A percentile compares a stretch with the other conserved stretches of the same genome.
Conservation (phyloP, 768 basidiomycete genomes). For the Boletus sensibilis region DNA sequence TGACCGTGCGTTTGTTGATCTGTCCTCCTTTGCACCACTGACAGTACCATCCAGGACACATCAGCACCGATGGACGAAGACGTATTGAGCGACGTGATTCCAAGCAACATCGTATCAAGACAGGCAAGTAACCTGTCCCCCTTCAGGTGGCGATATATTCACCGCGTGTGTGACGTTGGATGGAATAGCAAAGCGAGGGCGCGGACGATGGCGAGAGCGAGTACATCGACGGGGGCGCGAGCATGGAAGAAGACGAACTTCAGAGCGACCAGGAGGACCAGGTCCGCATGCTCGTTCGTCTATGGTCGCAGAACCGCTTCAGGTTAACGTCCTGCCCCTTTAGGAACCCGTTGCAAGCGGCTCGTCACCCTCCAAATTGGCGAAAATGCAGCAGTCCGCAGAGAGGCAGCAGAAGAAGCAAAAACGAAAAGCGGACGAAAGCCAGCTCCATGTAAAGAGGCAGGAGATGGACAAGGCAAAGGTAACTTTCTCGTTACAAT, state of each 20-base stretch:
- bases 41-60: constrained; percentile 14
- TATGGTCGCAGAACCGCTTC: constrained; percentile 2
- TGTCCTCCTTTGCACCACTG: background rate
- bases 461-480: constrained; percentile 89
- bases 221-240: constrained; percentile 53
- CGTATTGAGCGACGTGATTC: constrained; percentile 86
- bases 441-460: constrained; percentile 64
- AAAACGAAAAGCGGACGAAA: constrained; percentile 67
- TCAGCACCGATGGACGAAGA: constrained; percentile 57
- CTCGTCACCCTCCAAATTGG: constrained; percentile 32
- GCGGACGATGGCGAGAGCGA: constrained; percentile 72
- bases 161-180: constrained; percentile 23
- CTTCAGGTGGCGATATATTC: constrained; percentile 2
- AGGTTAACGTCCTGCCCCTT: background rate
- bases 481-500: constrained; percentile 38
- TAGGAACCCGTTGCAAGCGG: constrained; percentile 22
- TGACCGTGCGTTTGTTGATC: constrained; percentile 18
- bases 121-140: constrained; percentile 49
- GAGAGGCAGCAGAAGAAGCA: constrained; percentile 46
- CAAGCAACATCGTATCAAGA: constrained; percentile 87
- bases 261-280: constrained; percentile 51
- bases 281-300: constrained; percentile 17
- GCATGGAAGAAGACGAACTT: constrained; percentile 60
- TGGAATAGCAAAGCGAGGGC: constrained; percentile 58
- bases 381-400: constrained; percentile 38